These are phyloP conservation scores for Vicia sativa DNA, from an alignment of 306 rosid genomes.

Conservation along the genomic window DNA sequence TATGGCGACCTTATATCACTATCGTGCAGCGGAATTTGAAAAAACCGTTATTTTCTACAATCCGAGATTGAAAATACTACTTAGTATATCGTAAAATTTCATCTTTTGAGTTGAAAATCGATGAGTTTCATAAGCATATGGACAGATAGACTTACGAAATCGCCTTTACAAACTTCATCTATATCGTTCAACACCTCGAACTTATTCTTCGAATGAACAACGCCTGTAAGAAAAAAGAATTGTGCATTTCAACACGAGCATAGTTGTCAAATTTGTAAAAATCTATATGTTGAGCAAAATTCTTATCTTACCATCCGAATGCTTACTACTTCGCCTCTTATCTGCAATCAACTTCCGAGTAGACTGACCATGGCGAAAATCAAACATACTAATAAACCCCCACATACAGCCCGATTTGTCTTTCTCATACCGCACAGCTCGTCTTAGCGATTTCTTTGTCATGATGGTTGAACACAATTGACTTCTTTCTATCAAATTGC, in stretches of 20 bases:
- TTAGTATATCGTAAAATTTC: slow-evolving; percentile 2
- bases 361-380: slow-evolving; percentile 85
- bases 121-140: slow-evolving; percentile 21
- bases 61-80: neutral
- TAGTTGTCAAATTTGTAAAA: slow-evolving; percentile 28
- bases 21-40: neutral
- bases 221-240: slow-evolving; percentile 49
- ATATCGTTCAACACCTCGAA: slow-evolving; percentile 56
- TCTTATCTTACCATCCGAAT: slow-evolving; percentile 74
- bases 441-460: slow-evolving; percentile 85
- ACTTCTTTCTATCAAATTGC: slow-evolving; percentile 28
- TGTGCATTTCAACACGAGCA: slow-evolving; percentile 34
- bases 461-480: slow-evolving; percentile 41
- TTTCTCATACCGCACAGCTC: slow-evolving; percentile 68
- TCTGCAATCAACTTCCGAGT: slow-evolving; percentile 76
- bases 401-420: slow-evolving; percentile 96
- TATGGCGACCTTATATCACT: neutral
- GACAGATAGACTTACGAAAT: slow-evolving; percentile 55
- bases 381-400: slow-evolving; percentile 94
- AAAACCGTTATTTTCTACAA: neutral
- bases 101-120: slow-evolving; percentile 21
- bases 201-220: slow-evolving; percentile 60
- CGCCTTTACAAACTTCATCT: slow-evolving; percentile 55
- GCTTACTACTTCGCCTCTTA: slow-evolving; percentile 67
- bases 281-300: slow-evolving; percentile 25